A percentile compares a stretch with the other conserved stretches of the same genome.
These are phyloP conservation scores for Pseudocercospora vitis DNA, from an alignment of 2,329 filamentous ascomycete genomes.

Conservation along the genomic window DNA sequence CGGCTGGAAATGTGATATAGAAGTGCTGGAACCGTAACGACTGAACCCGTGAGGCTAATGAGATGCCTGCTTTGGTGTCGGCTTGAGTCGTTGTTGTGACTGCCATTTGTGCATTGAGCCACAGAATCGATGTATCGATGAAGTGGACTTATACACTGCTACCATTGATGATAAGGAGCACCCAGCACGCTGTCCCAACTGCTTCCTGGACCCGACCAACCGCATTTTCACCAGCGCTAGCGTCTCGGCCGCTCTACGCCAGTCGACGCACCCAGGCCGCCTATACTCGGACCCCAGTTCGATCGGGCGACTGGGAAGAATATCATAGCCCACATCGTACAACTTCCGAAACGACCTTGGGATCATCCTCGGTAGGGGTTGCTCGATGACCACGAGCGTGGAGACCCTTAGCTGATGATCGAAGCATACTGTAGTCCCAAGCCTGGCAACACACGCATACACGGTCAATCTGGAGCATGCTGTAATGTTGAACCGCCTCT, in stretches of 20 bases:
- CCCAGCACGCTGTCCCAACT: not conserved
- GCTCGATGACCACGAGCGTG: not conserved
- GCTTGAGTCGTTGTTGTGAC: not conserved
- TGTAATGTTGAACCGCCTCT: not conserved
- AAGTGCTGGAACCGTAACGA: not conserved
- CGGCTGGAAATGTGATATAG: constrained; percentile 2
- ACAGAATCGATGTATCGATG: not conserved
- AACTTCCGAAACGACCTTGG: not conserved
- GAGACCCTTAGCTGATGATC: not conserved
- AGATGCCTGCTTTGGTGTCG: not conserved
- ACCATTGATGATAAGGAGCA: not conserved
- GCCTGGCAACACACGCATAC: not conserved
- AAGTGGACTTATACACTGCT: constrained; percentile 3
- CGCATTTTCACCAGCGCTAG: not conserved
- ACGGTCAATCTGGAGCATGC: not conserved
- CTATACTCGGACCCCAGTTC: not conserved
- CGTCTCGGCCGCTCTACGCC: not conserved
- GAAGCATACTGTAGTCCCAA: not conserved
- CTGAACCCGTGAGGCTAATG: not conserved
- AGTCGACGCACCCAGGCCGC: not conserved
- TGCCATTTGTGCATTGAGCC: not conserved
- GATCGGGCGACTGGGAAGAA: not conserved
- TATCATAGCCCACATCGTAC: not conserved
- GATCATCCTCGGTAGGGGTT: not conserved
- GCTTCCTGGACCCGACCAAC: not conserved